Evolutionary conservation across 1,139 yeast genomes (phyloP).

Genomic region (Candida sp.): DNA sequence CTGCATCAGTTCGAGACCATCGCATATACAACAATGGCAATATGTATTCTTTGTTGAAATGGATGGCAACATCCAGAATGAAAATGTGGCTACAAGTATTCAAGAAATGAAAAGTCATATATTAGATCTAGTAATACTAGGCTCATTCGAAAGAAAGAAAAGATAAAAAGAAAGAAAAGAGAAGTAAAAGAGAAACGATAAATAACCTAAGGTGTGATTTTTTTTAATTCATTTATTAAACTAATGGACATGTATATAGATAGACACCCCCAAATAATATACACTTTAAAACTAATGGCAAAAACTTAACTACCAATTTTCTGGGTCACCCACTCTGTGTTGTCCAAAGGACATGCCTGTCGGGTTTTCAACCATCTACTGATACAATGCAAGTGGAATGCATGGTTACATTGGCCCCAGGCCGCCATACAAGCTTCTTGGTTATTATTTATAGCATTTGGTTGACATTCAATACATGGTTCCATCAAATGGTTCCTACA

Average conservation of each 20-base stretch:
- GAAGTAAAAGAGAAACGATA: constrained; percentile 12
- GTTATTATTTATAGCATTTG: constrained; percentile 66
- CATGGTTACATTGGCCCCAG: constrained; percentile 96
- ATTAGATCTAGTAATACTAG: constrained; percentile 33
- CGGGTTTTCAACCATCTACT: constrained; percentile 96
- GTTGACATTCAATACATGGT: constrained; percentile 96
- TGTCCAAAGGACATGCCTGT: constrained; percentile 96
- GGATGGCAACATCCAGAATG: constrained; percentile 28
- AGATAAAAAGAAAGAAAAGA: constrained; percentile 13
- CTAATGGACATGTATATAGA: not conserved
- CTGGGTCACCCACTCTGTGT: constrained; percentile 89
- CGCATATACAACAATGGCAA: constrained; percentile 68
- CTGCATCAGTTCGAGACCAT: constrained; percentile 73
- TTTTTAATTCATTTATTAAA: not conserved
- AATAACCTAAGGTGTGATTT: too few relatives aligned
- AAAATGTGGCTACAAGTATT: constrained; percentile 15
- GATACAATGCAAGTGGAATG: constrained; percentile 94
- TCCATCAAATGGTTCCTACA: constrained; percentile 99
- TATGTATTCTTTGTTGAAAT: constrained; percentile 78
- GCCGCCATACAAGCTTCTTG: constrained; percentile 90
- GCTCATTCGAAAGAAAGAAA: constrained; percentile 29
- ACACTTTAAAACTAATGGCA: not conserved
- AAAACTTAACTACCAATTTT: constrained; percentile 54
- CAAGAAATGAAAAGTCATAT: constrained; percentile 19
- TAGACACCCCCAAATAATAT: not conserved